Conservation (phyloP, 1,284 basidiomycete species). For the Cryptococcus sp. region DNA sequence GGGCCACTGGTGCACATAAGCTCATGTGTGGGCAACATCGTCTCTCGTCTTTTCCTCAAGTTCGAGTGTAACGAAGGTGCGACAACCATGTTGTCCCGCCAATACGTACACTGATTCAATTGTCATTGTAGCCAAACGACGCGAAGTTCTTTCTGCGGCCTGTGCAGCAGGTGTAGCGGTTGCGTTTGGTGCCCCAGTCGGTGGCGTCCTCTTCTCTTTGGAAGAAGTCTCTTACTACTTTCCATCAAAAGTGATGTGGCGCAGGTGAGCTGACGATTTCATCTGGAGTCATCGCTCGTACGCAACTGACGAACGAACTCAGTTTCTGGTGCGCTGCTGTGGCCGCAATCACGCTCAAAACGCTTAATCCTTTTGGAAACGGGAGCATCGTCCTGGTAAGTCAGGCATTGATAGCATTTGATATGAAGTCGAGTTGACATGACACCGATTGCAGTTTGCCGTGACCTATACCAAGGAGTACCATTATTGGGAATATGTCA, state of each 20-base stretch:
- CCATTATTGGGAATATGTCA: slow-evolving; percentile 56
- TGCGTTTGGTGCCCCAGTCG: slow-evolving; percentile 88
- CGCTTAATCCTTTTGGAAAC: slow-evolving; percentile 84
- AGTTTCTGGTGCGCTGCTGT: slow-evolving; percentile 94
- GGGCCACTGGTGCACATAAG: slow-evolving; percentile 97
- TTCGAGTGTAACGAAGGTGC: slow-evolving; percentile 90
- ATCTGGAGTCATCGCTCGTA: background rate
- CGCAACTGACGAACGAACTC: background rate
- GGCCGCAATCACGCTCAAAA: slow-evolving; percentile 81
- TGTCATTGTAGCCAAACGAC: slow-evolving; percentile 65
- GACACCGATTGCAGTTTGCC: slow-evolving; percentile 32
- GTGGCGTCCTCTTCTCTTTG: slow-evolving; percentile 86
- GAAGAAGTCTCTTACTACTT: slow-evolving; percentile 97
- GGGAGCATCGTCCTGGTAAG: slow-evolving; percentile 55
- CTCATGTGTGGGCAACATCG: slow-evolving; percentile 90
- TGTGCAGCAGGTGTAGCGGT: slow-evolving; percentile 66
- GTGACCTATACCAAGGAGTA: slow-evolving; percentile 52
- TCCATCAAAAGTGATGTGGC: slow-evolving; percentile 91
- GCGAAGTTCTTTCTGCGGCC: slow-evolving; percentile 88
- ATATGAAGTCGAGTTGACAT: background rate
- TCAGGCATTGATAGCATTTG: background rate
- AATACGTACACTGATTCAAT: slow-evolving; percentile 2
- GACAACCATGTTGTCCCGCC: slow-evolving; percentile 3
- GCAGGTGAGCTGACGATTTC: slow-evolving; percentile 61
- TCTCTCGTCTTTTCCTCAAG: slow-evolving; percentile 81